A percentile compares a stretch with the other conserved stretches of the same genome.
phyloP scores from a whole-genome alignment of 352 stramenopile species.

The Phytophthora quininea region DNA sequence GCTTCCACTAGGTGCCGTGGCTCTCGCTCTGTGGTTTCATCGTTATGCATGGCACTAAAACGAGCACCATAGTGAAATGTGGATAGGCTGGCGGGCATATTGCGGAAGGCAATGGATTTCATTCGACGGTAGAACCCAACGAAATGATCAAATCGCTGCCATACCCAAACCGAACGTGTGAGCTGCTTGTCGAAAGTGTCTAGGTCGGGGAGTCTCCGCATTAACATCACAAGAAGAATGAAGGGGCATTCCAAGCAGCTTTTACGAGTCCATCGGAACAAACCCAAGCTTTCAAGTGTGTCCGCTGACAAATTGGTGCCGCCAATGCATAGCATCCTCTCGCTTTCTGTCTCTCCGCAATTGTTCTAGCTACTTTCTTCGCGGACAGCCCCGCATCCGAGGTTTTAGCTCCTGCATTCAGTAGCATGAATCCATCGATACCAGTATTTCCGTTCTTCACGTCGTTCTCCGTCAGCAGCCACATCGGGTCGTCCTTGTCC shows the following conservation, averaged over 20 bases:
- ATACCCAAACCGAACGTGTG: slow-evolving; percentile 11
- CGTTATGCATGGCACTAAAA: background rate
- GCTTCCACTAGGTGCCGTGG: slow-evolving; percentile 4
- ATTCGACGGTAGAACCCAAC: slow-evolving; percentile 17
- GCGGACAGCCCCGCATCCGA: too few species aligned
- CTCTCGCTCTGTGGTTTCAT: background rate
- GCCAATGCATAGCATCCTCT: background rate
- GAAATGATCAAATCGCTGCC: slow-evolving; percentile 28
- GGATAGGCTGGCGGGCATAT: slow-evolving; percentile 2
- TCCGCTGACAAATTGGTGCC: slow-evolving; percentile 16
- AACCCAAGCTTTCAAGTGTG: slow-evolving; percentile 16
- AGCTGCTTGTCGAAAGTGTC: slow-evolving; percentile 9
- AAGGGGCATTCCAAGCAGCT: slow-evolving; percentile 21
- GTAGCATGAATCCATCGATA: too few species aligned
- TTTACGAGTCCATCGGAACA: slow-evolving; percentile 21
- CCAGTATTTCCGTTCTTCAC: too few species aligned
- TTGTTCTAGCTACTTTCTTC: too few species aligned
- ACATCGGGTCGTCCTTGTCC: too few species aligned
- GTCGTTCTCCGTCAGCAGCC: too few species aligned
- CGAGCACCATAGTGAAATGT: slow-evolving; percentile 6
- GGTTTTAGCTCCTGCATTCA: too few species aligned
- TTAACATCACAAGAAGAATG: slow-evolving; percentile 22
- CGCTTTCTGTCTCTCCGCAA: too few species aligned
- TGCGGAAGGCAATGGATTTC: slow-evolving; percentile 26
- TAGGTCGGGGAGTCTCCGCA: slow-evolving; percentile 1